A percentile compares a stretch with the other conserved stretches of the same genome.
These are phyloP conservation scores for Fusarium robinianum DNA, from an alignment of 2,329 filamentous ascomycete genomes.

Conservation along the genomic window DNA sequence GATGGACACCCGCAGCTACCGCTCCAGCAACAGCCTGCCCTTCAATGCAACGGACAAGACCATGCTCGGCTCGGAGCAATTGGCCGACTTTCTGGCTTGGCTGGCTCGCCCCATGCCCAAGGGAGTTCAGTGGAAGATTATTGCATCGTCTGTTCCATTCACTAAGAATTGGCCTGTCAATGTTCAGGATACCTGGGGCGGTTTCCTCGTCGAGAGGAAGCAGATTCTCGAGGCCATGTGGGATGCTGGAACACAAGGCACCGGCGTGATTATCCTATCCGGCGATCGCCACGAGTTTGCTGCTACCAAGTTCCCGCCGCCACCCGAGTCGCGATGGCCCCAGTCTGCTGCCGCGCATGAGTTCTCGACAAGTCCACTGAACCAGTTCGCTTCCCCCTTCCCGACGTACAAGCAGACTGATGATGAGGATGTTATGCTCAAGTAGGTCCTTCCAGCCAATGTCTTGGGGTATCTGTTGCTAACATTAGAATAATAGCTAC, in stretches of 20 bases:
- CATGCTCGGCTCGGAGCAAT: slow-evolving; percentile 82
- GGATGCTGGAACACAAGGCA: slow-evolving; percentile 74
- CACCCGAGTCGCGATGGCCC: slow-evolving; percentile 63
- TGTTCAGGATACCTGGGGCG: slow-evolving; percentile 89
- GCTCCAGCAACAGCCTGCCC: slow-evolving; percentile 67
- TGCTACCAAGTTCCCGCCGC: slow-evolving; percentile 77
- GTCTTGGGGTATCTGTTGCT: neutral
- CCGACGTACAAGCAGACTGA: slow-evolving; percentile 83
- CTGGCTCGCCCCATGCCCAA: slow-evolving; percentile 71
- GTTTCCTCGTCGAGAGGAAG: slow-evolving; percentile 80
- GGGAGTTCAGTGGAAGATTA: slow-evolving; percentile 90
- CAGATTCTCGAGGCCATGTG: slow-evolving; percentile 89
- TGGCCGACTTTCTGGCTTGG: slow-evolving; percentile 78
- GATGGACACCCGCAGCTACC: slow-evolving; percentile 87
- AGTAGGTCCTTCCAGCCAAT: slow-evolving; percentile 63
- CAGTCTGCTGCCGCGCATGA: slow-evolving; percentile 75
- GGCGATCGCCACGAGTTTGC: slow-evolving; percentile 98
- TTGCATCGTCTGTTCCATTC: slow-evolving; percentile 89
- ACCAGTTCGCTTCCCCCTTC: slow-evolving; percentile 90
- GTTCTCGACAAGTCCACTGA: slow-evolving; percentile 88
- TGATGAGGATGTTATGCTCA: slow-evolving; percentile 79
- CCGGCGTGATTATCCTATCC: slow-evolving; percentile 81
- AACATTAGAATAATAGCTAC: slow-evolving; percentile 58
- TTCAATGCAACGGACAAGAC: slow-evolving; percentile 71
- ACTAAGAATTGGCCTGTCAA: slow-evolving; percentile 97